Evolutionary conservation across 768 basidiomycete species (phyloP).

Genomic region (Cystobasidium ongulense): DNA sequence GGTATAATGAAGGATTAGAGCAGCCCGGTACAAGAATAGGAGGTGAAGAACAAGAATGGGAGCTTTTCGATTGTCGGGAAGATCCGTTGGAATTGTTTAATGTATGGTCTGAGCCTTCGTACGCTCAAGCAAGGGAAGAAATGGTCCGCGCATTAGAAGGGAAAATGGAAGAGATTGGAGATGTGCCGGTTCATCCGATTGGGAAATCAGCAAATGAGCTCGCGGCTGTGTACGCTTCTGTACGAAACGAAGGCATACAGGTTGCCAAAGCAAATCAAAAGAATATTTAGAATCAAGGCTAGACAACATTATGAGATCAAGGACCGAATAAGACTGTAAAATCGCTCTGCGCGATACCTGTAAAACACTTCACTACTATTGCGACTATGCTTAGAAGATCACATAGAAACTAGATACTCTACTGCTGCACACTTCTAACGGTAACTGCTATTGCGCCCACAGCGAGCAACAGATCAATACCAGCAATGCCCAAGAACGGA

Average conservation of each 20-base stretch:
- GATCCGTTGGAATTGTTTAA: conserved; percentile 40
- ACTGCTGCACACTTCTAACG: not conserved
- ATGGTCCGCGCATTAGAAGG: conserved; percentile 34
- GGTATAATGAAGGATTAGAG: conserved; percentile 36
- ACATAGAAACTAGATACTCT: not conserved
- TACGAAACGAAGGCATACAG: not conserved
- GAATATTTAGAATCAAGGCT: not conserved
- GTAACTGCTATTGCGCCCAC: not conserved
- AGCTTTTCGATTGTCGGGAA: conserved; percentile 38
- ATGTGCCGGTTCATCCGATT: conserved; percentile 33
- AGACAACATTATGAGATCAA: too few relatives aligned
- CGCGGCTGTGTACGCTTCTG: not conserved
- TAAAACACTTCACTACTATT: not conserved
- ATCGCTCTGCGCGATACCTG: not conserved
- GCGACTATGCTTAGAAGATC: not conserved
- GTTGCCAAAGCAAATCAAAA: not conserved
- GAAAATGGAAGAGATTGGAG: conserved; percentile 39
- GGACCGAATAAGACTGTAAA: too few relatives aligned
- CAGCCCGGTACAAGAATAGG: conserved; percentile 32
- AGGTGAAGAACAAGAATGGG: conserved; percentile 39
- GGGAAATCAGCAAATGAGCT: conserved; percentile 2
- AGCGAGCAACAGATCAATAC: not conserved
- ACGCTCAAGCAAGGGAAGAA: conserved; percentile 28
- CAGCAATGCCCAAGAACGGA: conserved; percentile 7
- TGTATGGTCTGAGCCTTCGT: conserved; percentile 28